Conservation (phyloP, 2,329 filamentous ascomycete genomes). For the Colletotrichum sp. region DNA sequence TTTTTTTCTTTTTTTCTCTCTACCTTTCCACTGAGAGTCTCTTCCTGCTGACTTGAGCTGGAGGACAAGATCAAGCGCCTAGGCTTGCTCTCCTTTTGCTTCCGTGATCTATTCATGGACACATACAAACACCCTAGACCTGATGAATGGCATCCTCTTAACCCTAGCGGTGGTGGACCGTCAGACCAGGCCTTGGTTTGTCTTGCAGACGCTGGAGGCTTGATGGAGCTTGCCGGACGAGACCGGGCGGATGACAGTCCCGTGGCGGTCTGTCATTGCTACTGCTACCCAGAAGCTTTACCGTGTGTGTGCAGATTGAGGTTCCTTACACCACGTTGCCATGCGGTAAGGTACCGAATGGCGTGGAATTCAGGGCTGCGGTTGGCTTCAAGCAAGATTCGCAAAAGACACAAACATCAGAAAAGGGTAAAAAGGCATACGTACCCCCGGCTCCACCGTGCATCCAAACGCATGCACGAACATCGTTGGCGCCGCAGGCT, state of each 20-base stretch:
- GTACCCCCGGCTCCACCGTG: slow-evolving; percentile 19
- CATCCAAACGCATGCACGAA: slow-evolving; percentile 15
- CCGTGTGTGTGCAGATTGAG: not conserved
- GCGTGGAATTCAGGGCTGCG: not conserved
- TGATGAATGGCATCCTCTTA: not conserved
- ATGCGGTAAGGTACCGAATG: not conserved
- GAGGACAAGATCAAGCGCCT: slow-evolving; percentile 1
- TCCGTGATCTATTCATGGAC: not conserved
- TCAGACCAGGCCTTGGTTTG: not conserved
- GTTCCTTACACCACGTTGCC: not conserved
- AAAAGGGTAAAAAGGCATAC: slow-evolving; percentile 23
- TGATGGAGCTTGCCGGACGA: slow-evolving; percentile 12
- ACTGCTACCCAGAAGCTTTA: not conserved
- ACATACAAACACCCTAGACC: not conserved
- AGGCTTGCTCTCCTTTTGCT: not conserved
- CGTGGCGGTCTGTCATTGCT: slow-evolving; percentile 4
- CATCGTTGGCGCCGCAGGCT: slow-evolving; percentile 8
- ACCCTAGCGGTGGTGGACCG: not conserved
- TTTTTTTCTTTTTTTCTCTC: not conserved
- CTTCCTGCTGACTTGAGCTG: not conserved
- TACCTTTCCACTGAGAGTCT: not conserved
- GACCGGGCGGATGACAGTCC: slow-evolving; percentile 4
- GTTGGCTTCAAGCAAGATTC: slow-evolving; percentile 18
- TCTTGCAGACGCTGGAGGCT: not conserved
- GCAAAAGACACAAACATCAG: slow-evolving; percentile 1